These are phyloP conservation scores for Blastobotrys niveus DNA, from an alignment of 1,139 yeast species.

Conservation along the genomic window DNA sequence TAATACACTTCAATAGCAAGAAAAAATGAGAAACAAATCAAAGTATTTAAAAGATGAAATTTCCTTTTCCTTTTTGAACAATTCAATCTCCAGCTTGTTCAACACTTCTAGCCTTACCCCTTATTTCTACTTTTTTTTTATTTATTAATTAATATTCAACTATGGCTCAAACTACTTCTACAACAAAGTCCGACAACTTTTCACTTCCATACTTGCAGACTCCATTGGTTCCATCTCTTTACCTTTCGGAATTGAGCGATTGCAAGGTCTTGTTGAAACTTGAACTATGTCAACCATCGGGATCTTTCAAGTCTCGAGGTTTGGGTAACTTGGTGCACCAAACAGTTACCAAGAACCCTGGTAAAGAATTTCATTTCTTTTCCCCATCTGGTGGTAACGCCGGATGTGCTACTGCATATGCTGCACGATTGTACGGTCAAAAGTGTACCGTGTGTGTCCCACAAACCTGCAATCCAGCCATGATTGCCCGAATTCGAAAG, in stretches of 20 bases:
- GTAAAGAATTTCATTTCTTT: constrained; percentile 43
- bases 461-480: constrained; percentile 38
- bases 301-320: constrained; percentile 60
- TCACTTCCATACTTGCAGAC: constrained; percentile 31
- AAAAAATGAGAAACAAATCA: neutral
- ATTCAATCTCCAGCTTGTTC: neutral
- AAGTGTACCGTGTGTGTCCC: constrained; percentile 67
- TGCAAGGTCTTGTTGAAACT: constrained; percentile 49
- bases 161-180: constrained; percentile 5
- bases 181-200: constrained; percentile 10
- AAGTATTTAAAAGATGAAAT: neutral
- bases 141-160: neutral
- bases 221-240: constrained; percentile 31
- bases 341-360: constrained; percentile 26
- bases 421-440: constrained; percentile 39
- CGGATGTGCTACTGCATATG: constrained; percentile 67
- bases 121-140: neutral
- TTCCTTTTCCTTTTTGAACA: neutral
- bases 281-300: constrained; percentile 64
- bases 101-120: neutral
- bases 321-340: constrained; percentile 34
- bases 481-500: constrained; percentile 40
- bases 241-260: constrained; percentile 30
- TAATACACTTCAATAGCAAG: neutral
- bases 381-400: constrained; percentile 81